Evolutionary conservation across 1,284 basidiomycete species (phyloP).

Genomic region (Porogramme epimiltina): DNA sequence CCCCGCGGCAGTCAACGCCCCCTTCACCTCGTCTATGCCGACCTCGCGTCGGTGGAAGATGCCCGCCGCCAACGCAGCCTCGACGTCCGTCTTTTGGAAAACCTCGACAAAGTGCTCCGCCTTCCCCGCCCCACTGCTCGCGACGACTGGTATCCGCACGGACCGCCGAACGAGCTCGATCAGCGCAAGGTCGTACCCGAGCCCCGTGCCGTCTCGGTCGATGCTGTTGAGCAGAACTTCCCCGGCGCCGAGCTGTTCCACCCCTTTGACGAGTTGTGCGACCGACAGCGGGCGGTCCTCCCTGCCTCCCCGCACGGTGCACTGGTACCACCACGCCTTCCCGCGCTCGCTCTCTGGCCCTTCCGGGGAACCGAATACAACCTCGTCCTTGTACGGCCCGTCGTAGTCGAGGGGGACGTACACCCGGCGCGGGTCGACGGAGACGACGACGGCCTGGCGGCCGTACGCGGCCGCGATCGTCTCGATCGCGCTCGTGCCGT

Average conservation of each 20-base stretch:
- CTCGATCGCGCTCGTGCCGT: conserved; percentile 90
- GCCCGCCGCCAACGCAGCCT: conserved; percentile 95
- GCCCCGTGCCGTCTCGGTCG: conserved; percentile 92
- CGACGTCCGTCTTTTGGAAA: conserved; percentile 78
- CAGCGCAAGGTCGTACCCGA: conserved; percentile 91
- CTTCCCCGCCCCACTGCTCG: conserved; percentile 90
- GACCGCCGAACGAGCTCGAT: conserved; percentile 74
- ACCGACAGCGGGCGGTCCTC: conserved; percentile 90
- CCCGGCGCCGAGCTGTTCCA: conserved; percentile 89
- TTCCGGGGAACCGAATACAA: conserved; percentile 58
- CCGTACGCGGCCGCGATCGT: conserved; percentile 92
- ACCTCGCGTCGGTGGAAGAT: conserved; percentile 97
- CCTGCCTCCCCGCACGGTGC: conserved; percentile 94
- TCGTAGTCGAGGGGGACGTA: conserved; percentile 77
- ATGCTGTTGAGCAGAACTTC: conserved; percentile 97
- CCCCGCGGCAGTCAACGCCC: conserved; percentile 47
- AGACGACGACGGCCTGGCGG: conserved; percentile 97
- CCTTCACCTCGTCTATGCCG: conserved; percentile 71
- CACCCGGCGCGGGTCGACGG: conserved; percentile 90
- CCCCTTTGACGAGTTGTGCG: conserved; percentile 88
- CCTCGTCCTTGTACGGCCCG: conserved; percentile 70
- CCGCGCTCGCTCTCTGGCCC: conserved; percentile 60
- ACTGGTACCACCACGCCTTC: conserved; percentile 98
- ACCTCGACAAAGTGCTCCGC: conserved; percentile 86
- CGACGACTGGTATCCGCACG: conserved; percentile 92